Conservation (phyloP, 1,139 yeast species). For the Yarrowia galli region DNA sequence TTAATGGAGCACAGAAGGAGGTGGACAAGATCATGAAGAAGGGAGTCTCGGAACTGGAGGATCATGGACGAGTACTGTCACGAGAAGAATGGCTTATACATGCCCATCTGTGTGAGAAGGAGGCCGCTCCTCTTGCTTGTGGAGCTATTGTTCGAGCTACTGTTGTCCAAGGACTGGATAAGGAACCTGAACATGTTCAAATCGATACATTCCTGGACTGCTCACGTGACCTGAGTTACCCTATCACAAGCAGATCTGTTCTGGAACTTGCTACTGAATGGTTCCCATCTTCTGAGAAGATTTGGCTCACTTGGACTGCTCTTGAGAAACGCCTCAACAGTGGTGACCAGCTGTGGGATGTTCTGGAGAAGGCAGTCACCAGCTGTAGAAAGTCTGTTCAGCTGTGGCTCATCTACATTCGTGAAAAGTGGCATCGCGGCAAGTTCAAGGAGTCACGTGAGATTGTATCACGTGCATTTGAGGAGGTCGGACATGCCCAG, state of each 20-base stretch:
- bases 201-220: not conserved
- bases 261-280: constrained; percentile 58
- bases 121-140: constrained; percentile 49
- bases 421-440: constrained; percentile 64
- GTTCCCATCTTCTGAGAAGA: constrained; percentile 58
- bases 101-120: constrained; percentile 55
- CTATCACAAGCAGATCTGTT: constrained; percentile 56
- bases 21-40: constrained; percentile 56
- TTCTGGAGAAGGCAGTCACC: constrained; percentile 61
- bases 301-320: constrained; percentile 64
- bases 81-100: constrained; percentile 59
- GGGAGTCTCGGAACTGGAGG: constrained; percentile 59
- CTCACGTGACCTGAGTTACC: constrained; percentile 7
- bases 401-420: constrained; percentile 73
- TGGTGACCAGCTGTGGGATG: constrained; percentile 54
- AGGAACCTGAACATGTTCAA: constrained; percentile 25
- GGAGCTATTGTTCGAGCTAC: constrained; percentile 51
- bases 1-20: constrained; percentile 56
- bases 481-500: constrained; percentile 56
- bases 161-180: constrained; percentile 49
- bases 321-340: constrained; percentile 55
- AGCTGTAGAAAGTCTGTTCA: constrained; percentile 59
- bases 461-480: constrained; percentile 60
- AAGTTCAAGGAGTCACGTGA: constrained; percentile 62
- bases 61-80: constrained; percentile 48